Conservation (phyloP, 495 filamentous ascomycete species). For the Penicillium alfredii region DNA sequence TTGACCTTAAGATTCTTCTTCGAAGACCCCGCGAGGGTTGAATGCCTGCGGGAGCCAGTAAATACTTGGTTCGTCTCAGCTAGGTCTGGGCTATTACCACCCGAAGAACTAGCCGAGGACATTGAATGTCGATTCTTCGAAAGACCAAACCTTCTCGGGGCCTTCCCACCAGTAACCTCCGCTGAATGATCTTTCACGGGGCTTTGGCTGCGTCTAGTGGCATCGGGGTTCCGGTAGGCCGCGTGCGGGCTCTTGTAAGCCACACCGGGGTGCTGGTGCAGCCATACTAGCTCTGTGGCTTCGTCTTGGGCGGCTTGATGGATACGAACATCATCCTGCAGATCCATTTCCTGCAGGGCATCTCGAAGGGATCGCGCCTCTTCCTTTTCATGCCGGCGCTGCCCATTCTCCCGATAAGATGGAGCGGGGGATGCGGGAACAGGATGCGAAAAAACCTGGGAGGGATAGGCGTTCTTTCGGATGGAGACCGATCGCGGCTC, state of each 20-base stretch:
- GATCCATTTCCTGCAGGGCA: conserved; percentile 74
- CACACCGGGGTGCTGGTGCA: conserved; percentile 64
- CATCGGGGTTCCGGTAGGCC: conserved; percentile 50
- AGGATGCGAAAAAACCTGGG: conserved; percentile 26
- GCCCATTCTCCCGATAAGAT: conserved; percentile 71
- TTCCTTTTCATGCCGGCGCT: conserved; percentile 81
- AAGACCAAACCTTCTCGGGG: conserved; percentile 26
- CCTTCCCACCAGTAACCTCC: conserved; percentile 52
- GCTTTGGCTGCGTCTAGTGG: conserved; percentile 24
- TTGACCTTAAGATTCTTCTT: conserved; percentile 40
- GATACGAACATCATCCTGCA: conserved; percentile 62
- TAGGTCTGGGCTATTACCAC: conserved; percentile 19
- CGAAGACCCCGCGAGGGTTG: conserved; percentile 17
- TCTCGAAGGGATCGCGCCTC: conserved; percentile 71
- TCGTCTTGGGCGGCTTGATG: conserved; percentile 77
- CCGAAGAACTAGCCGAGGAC: conserved; percentile 22
- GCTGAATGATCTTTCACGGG: conserved; percentile 61
- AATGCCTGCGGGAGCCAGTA: conserved; percentile 10
- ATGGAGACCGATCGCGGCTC: conserved; percentile 32
- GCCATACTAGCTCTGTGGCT: conserved; percentile 81
- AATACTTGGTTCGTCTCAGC: conserved; percentile 2
- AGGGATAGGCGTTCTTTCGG: conserved; percentile 40
- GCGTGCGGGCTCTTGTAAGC: conserved; percentile 50
- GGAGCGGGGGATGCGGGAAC: conserved; percentile 42
- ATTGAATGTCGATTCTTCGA: conserved; percentile 15